A percentile compares a stretch with the other conserved stretches of the same genome.
phyloP scores from a whole-genome alignment of 164 flowering plant species.

The Kingdonia uniflora region DNA sequence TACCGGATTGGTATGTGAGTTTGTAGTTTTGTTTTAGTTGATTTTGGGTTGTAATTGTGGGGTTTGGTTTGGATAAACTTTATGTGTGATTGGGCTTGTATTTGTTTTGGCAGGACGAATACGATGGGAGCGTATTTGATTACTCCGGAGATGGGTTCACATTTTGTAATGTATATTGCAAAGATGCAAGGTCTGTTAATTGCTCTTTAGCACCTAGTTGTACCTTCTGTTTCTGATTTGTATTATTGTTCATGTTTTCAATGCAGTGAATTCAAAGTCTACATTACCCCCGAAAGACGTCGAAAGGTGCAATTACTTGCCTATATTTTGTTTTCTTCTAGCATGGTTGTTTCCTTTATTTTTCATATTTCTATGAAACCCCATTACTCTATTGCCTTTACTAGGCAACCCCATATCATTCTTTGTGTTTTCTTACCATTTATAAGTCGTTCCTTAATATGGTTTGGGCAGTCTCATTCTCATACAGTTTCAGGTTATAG shows the following conservation, averaged over 20 bases:
- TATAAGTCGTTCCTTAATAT: no score
- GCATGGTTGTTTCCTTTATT: background rate
- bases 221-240: conserved; percentile 1
- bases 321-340: background rate
- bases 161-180: conserved; percentile 89
- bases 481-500: no score
- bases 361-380: no score
- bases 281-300: conserved; percentile 54
- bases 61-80: no score
- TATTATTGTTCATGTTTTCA: conserved; percentile 7
- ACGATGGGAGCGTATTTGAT: conserved; percentile 84
- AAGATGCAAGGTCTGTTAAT: conserved; percentile 67
- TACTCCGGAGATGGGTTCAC: conserved; percentile 88
- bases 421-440: no score
- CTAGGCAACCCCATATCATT: no score
- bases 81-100: conserved; percentile 5
- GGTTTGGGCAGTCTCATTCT: no score
- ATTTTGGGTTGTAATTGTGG: no score
- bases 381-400: no score
- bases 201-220: background rate
- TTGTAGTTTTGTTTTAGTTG: no score
- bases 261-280: conserved; percentile 66
- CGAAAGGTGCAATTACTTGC: conserved; percentile 48
- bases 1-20: conserved; percentile 73
- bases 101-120: conserved; percentile 47